A percentile compares a stretch with the other conserved stretches of the same genome.
phyloP scores from a whole-genome alignment of 2,329 filamentous ascomycete genomes.

The Taxawa tesnikishii region DNA sequence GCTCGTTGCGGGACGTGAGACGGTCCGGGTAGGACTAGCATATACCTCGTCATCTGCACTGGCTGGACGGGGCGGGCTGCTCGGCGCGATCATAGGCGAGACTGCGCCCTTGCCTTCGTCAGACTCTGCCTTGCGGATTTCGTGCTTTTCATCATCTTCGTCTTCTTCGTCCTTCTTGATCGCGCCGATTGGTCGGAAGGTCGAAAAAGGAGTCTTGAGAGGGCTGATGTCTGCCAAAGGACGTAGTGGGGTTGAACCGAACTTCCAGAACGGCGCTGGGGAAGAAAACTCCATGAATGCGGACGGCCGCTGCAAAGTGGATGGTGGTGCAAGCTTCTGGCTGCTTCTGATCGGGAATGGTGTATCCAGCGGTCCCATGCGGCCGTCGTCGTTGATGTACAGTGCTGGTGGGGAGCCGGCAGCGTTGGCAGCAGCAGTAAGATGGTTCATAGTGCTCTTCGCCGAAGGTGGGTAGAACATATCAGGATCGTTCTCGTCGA shows the following conservation, averaged over 20 bases:
- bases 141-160: slow-evolving; percentile 8
- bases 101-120: slow-evolving; percentile 11
- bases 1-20: slow-evolving; percentile 5
- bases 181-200: slow-evolving; percentile 11
- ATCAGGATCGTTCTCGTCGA: slow-evolving; percentile 10
- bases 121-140: slow-evolving; percentile 7
- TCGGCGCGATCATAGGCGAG: slow-evolving; percentile 20
- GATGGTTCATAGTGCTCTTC: slow-evolving; percentile 14
- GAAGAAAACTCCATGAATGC: slow-evolving; percentile 79
- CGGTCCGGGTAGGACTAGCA: slow-evolving; percentile 17
- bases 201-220: slow-evolving; percentile 22
- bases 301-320: slow-evolving; percentile 68
- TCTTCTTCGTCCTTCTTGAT: slow-evolving; percentile 12
- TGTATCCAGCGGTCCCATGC: slow-evolving; percentile 21
- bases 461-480: slow-evolving; percentile 12
- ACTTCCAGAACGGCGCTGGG: slow-evolving; percentile 82
- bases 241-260: slow-evolving; percentile 55
- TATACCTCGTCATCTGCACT: slow-evolving; percentile 12
- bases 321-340: slow-evolving; percentile 64
- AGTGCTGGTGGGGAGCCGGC: slow-evolving; percentile 23
- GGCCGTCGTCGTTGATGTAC: slow-evolving; percentile 23
- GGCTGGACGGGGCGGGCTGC: slow-evolving; percentile 16
- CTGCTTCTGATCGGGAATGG: slow-evolving; percentile 23
- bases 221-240: slow-evolving; percentile 24
- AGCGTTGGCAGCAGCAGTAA: slow-evolving; percentile 22